Evolutionary conservation across 257 asterid genomes (phyloP).

Genomic region (Lycium barbarum): DNA sequence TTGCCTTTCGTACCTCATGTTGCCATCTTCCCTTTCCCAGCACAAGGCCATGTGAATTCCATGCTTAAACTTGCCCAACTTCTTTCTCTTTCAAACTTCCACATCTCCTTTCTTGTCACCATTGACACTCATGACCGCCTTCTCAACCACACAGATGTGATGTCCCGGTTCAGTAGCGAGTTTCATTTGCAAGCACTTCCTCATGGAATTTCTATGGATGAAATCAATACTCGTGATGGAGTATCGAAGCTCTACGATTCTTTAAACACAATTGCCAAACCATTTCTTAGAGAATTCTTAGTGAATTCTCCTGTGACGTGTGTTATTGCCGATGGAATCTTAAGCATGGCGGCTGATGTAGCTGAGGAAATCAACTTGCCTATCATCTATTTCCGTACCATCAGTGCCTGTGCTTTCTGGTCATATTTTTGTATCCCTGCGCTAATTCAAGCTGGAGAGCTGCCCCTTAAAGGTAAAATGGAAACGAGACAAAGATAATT

Average conservation of each 20-base stretch:
- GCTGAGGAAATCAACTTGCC: slow-evolving; percentile 55
- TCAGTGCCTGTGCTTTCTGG: slow-evolving; percentile 63
- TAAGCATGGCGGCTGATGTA: slow-evolving; percentile 52
- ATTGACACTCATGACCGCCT: slow-evolving; percentile 25
- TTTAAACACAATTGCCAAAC: slow-evolving; percentile 38
- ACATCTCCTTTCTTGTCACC: slow-evolving; percentile 35
- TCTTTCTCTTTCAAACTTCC: slow-evolving; percentile 30
- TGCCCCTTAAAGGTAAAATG: slow-evolving; percentile 53
- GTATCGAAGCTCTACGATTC: slow-evolving; percentile 49
- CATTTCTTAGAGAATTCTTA: slow-evolving; percentile 49
- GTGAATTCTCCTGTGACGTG: slow-evolving; percentile 36
- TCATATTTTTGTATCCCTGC: slow-evolving; percentile 45
- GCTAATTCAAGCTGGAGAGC: slow-evolving; percentile 48
- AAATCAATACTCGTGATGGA: neutral
- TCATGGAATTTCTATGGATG: slow-evolving; percentile 32
- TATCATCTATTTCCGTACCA: slow-evolving; percentile 47
- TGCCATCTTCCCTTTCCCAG: slow-evolving; percentile 36
- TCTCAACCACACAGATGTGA: slow-evolving; percentile 8
- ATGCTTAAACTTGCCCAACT: slow-evolving; percentile 37
- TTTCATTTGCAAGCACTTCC: slow-evolving; percentile 30
- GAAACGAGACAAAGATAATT: neutral
- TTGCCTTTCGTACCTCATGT: slow-evolving; percentile 29
- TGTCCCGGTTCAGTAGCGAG: neutral
- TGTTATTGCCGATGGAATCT: slow-evolving; percentile 52
- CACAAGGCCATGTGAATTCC: slow-evolving; percentile 37